These are phyloP conservation scores for Pichia occidentalis DNA, from an alignment of 805 yeast genomes.

Conservation along the genomic window DNA sequence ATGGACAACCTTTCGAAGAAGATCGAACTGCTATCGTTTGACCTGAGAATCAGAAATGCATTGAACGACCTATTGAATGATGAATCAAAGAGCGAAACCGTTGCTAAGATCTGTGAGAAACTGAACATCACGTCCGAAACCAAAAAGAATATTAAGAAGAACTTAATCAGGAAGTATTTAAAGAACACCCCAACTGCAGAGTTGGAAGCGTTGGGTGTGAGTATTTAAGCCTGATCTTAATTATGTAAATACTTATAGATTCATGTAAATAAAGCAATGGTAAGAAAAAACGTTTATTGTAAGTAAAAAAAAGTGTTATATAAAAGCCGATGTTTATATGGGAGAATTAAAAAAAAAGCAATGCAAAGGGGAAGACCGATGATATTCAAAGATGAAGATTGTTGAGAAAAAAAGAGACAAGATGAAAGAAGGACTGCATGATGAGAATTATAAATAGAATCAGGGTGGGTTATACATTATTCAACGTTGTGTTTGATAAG, in stretches of 20 bases:
- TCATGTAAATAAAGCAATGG: constrained; percentile 8
- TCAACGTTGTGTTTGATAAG: constrained; percentile 21
- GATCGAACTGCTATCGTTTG: constrained; percentile 17
- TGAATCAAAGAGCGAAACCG: constrained; percentile 29
- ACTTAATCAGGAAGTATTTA: constrained; percentile 58
- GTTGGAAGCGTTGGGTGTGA: constrained; percentile 23
- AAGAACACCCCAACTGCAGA: constrained; percentile 24
- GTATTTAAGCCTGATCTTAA: constrained; percentile 12
- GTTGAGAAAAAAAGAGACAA: not conserved
- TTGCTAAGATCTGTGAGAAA: constrained; percentile 30
- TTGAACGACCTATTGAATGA: constrained; percentile 21
- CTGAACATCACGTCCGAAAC: constrained; percentile 35
- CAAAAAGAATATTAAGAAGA: constrained; percentile 56
- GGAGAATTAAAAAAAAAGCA: too few species aligned
- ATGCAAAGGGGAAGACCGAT: too few species aligned
- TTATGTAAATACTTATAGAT: not conserved
- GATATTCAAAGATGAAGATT: too few species aligned
- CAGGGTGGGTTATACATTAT: constrained; percentile 16
- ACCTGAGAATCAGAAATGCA: constrained; percentile 17
- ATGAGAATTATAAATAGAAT: not conserved
- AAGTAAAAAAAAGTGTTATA: not conserved
- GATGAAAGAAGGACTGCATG: constrained; percentile 1
- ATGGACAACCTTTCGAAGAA: constrained; percentile 21
- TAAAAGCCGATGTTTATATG: too few species aligned
- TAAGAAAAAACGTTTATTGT: not conserved